phyloP scores from a whole-genome alignment of 768 basidiomycete species.

The Suillus decipiens region DNA sequence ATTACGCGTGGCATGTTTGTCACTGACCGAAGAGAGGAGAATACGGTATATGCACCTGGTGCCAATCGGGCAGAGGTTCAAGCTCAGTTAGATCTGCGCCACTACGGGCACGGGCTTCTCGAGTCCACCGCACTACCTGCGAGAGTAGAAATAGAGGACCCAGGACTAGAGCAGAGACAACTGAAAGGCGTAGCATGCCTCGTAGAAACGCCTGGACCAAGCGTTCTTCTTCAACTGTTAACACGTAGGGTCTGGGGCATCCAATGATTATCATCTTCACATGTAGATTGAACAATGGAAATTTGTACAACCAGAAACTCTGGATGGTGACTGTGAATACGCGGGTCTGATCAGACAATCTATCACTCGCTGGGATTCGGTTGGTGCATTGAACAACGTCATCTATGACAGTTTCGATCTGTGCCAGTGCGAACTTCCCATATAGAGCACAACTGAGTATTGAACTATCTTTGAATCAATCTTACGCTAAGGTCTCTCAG shows the following conservation, averaged over 20 bases:
- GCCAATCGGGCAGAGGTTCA: slow-evolving; percentile 67
- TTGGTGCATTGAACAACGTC: no score
- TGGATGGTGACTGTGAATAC: neutral
- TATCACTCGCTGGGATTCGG: neutral
- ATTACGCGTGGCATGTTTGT: slow-evolving; percentile 87
- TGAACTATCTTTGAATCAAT: no score
- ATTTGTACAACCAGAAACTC: neutral
- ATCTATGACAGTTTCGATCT: no score
- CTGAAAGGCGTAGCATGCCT: slow-evolving; percentile 48
- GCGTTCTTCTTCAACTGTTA: slow-evolving; percentile 48
- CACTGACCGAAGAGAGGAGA: slow-evolving; percentile 71
- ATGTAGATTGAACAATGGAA: neutral
- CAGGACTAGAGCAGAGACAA: neutral
- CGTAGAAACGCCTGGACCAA: slow-evolving; percentile 65
- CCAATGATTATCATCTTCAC: neutral
- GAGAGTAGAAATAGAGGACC: slow-evolving; percentile 49
- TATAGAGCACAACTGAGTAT: no score
- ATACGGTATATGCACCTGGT: slow-evolving; percentile 64
- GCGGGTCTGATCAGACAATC: neutral
- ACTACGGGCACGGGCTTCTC: slow-evolving; percentile 36
- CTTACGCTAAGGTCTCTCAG: no score
- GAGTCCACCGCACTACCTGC: slow-evolving; percentile 59
- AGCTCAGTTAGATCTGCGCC: slow-evolving; percentile 44
- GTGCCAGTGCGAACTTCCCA: no score
- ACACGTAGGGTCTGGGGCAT: slow-evolving; percentile 58